Percentiles rank a stretch among this genome's conserved stretches.
Evolutionary conservation across 495 filamentous ascomycete species (phyloP).

Genomic region (Aspergillus incahuasiensis): DNA sequence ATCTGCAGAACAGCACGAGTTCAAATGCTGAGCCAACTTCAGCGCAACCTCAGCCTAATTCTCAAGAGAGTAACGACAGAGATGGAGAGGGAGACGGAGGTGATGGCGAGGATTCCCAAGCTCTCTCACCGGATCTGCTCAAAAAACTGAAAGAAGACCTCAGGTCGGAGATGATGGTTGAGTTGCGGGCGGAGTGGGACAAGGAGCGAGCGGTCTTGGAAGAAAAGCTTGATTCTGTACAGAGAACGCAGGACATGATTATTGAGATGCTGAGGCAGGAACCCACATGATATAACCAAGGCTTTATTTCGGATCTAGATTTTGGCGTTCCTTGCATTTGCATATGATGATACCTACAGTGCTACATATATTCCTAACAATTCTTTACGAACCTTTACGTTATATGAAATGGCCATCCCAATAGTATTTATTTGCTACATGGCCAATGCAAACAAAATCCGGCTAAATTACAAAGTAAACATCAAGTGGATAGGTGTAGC

Average conservation of each 20-base stretch:
- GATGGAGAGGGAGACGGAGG: not conserved
- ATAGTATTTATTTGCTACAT: slow-evolving; percentile 18
- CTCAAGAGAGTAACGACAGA: not conserved
- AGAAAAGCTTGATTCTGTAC: slow-evolving; percentile 38
- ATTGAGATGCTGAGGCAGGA: slow-evolving; percentile 43
- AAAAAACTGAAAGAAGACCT: slow-evolving; percentile 33
- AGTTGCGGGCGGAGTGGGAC: slow-evolving; percentile 31
- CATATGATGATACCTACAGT: slow-evolving; percentile 14
- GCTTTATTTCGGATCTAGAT: slow-evolving; percentile 2
- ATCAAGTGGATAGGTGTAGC: slow-evolving; percentile 11
- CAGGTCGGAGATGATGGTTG: slow-evolving; percentile 28
- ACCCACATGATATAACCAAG: slow-evolving; percentile 21
- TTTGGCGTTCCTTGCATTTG: slow-evolving; percentile 1
- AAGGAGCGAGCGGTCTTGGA: slow-evolving; percentile 31
- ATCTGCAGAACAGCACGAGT: not conserved
- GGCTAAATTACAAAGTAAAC: slow-evolving; percentile 34
- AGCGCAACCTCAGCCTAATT: not conserved
- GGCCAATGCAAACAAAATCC: slow-evolving; percentile 24
- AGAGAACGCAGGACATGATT: slow-evolving; percentile 44
- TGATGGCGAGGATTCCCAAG: no score
- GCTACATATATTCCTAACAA: not conserved
- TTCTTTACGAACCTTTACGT: not conserved
- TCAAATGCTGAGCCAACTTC: not conserved
- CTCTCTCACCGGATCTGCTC: not conserved
- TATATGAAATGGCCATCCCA: slow-evolving; percentile 7